Percentiles rank a stretch among this genome's conserved stretches.
phyloP scores from a whole-genome alignment of 768 basidiomycete genomes.

The Mycena filopes region DNA sequence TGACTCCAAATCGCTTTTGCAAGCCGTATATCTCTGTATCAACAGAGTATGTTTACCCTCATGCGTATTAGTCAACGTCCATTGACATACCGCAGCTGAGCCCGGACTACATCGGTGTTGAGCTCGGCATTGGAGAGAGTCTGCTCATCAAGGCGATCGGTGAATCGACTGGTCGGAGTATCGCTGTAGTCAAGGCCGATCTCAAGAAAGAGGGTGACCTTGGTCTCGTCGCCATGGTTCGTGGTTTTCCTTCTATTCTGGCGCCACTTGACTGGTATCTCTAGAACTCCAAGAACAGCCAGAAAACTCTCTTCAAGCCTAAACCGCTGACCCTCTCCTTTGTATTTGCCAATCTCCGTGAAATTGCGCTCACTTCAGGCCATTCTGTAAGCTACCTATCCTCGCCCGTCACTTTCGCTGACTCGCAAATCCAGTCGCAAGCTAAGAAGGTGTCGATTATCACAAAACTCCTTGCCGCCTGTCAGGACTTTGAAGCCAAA shows the following conservation, averaged over 20 bases:
- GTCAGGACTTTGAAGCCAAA: slow-evolving; percentile 92
- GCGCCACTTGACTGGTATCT: slow-evolving; percentile 5
- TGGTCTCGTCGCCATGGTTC: slow-evolving; percentile 94
- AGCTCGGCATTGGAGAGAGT: slow-evolving; percentile 96
- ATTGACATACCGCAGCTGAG: slow-evolving; percentile 67
- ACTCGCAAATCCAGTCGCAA: slow-evolving; percentile 73
- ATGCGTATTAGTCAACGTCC: not conserved
- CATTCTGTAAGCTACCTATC: slow-evolving; percentile 66
- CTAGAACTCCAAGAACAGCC: slow-evolving; percentile 92
- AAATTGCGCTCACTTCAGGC: slow-evolving; percentile 88
- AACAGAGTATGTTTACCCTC: slow-evolving; percentile 71
- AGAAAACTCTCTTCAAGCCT: slow-evolving; percentile 94
- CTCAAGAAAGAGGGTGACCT: slow-evolving; percentile 96
- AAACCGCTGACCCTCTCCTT: slow-evolving; percentile 89
- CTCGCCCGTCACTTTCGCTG: slow-evolving; percentile 10
- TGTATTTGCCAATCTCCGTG: slow-evolving; percentile 90
- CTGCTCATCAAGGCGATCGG: slow-evolving; percentile 94
- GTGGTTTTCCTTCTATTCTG: slow-evolving; percentile 32
- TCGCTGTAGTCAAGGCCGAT: slow-evolving; percentile 86
- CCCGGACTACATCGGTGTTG: slow-evolving; percentile 94
- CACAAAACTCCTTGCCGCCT: slow-evolving; percentile 92
- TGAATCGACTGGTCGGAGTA: slow-evolving; percentile 92
- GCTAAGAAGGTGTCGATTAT: slow-evolving; percentile 95
- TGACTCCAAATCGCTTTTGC: slow-evolving; percentile 80
- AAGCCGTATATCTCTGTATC: slow-evolving; percentile 95